Conservation (phyloP, 805 yeast species). For the Starmerella vitae region DNA sequence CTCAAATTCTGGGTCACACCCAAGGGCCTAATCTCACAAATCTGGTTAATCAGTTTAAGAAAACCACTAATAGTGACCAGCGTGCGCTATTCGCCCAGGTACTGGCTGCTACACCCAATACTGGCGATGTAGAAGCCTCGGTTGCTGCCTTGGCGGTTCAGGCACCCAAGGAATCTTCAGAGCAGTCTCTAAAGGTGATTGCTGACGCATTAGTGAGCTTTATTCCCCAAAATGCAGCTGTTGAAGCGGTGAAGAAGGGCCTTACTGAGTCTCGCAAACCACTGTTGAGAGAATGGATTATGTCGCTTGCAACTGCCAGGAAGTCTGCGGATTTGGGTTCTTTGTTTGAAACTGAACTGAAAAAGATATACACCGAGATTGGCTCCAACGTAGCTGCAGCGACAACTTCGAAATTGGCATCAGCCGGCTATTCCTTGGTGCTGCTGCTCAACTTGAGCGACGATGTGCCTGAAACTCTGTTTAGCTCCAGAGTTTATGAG, state of each 20-base stretch:
- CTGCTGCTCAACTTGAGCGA: constrained; percentile 16
- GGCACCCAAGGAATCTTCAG: constrained; percentile 67
- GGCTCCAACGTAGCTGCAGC: constrained; percentile 14
- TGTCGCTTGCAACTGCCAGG: constrained; percentile 25
- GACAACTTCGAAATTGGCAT: constrained; percentile 27
- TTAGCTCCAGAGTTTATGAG: constrained; percentile 15
- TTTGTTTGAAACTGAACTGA: constrained; percentile 22
- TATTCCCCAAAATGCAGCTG: constrained; percentile 12
- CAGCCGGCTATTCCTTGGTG: constrained; percentile 40
- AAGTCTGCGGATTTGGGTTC: constrained; percentile 1
- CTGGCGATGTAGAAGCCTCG: constrained; percentile 11
- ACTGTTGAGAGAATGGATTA: constrained; percentile 55
- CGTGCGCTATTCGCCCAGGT: constrained; percentile 41
- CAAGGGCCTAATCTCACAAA: constrained; percentile 37
- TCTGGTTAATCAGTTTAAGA: constrained; percentile 42
- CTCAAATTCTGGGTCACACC: constrained; percentile 23
- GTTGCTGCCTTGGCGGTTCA: constrained; percentile 38
- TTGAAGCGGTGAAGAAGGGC: constrained; percentile 38
- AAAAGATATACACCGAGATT: constrained; percentile 11
- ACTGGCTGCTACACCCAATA: constrained; percentile 25
- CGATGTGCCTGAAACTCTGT: constrained; percentile 8
- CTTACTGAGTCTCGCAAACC: constrained; percentile 49
- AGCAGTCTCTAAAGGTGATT: constrained; percentile 39
- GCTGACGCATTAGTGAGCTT: constrained; percentile 34
- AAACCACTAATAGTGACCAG: constrained; percentile 50